phyloP scores from a whole-genome alignment of 768 basidiomycete genomes.

The Termitomyces sp. region DNA sequence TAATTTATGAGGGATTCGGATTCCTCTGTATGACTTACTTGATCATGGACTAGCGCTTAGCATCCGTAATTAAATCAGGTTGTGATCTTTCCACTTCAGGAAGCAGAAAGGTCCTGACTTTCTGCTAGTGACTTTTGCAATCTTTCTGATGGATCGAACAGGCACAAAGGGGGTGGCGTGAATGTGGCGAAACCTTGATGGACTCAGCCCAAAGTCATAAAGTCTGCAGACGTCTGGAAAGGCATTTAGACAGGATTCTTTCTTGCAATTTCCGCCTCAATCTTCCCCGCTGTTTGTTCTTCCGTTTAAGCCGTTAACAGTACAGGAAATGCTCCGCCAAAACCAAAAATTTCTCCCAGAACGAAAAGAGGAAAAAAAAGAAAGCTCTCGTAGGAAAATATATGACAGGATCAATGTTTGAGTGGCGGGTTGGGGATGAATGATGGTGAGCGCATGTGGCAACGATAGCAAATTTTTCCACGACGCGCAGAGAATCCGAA shows the following conservation, averaged over 20 bases:
- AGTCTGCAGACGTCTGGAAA: not conserved
- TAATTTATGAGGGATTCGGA: too few species aligned
- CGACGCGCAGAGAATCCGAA: not conserved
- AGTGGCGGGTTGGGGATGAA: not conserved
- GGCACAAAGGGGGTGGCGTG: not conserved
- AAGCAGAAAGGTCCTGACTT: not conserved
- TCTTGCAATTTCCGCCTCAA: not conserved
- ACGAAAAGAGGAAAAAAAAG: not conserved
- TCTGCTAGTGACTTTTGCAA: not conserved
- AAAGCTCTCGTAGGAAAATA: not conserved
- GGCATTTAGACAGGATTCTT: too few species aligned
- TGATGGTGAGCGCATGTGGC: not conserved
- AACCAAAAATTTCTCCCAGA: too few species aligned
- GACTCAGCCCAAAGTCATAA: too few species aligned
- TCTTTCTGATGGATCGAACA: not conserved
- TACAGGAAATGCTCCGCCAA: too few species aligned
- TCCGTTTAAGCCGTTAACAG: too few species aligned
- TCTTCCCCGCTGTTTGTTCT: too few species aligned
- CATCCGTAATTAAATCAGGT: not conserved
- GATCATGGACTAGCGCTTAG: not conserved
- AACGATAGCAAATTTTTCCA: not conserved
- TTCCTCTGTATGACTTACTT: not conserved
- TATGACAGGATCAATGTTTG: not conserved
- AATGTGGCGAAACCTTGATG: not conserved
- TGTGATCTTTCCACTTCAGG: not conserved